These are phyloP conservation scores for Westerdykella ornata DNA, from an alignment of 2,329 filamentous ascomycete genomes.

Conservation along the genomic window DNA sequence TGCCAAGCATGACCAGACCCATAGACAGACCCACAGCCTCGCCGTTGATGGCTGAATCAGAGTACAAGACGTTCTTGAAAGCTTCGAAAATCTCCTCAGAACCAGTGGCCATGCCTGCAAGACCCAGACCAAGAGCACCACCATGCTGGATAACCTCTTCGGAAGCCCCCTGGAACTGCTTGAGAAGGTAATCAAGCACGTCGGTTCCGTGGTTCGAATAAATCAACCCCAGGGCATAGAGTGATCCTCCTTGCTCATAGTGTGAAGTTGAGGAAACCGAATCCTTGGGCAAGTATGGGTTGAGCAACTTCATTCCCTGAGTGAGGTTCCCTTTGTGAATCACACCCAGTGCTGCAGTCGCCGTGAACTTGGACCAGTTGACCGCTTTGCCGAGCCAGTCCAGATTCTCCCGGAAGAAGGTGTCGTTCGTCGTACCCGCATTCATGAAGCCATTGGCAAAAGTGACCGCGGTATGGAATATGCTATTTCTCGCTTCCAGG, in stretches of 20 bases:
- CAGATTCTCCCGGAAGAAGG: conserved; percentile 95
- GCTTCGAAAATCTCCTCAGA: conserved; percentile 86
- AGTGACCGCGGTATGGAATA: conserved; percentile 95
- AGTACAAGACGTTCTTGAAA: conserved; percentile 80
- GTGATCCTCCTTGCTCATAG: conserved; percentile 91
- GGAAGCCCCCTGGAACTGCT: conserved; percentile 66
- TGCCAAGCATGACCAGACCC: conserved; percentile 97
- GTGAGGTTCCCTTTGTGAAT: conserved; percentile 93
- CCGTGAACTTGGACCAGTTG: conserved; percentile 99
- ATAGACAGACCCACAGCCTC: conserved; percentile 94
- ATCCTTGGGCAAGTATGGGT: conserved; percentile 83
- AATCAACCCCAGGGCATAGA: conserved; percentile 92
- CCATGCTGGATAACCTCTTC: conserved; percentile 97
- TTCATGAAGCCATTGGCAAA: conserved; percentile 99
- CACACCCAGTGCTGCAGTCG: conserved; percentile 89
- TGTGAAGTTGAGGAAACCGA: conserved; percentile 67
- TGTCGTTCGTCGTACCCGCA: conserved; percentile 94
- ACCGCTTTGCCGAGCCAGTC: conserved; percentile 98
- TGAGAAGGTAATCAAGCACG: conserved; percentile 72
- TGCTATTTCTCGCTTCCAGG: conserved; percentile 90
- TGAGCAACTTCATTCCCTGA: conserved; percentile 85
- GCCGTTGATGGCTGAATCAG: conserved; percentile 91
- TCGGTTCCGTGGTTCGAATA: conserved; percentile 96
- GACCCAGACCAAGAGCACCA: conserved; percentile 87
- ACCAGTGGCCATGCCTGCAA: conserved; percentile 95